phyloP scores from a whole-genome alignment of 2,329 filamentous ascomycete genomes.

The Nigrospora osmanthi region DNA sequence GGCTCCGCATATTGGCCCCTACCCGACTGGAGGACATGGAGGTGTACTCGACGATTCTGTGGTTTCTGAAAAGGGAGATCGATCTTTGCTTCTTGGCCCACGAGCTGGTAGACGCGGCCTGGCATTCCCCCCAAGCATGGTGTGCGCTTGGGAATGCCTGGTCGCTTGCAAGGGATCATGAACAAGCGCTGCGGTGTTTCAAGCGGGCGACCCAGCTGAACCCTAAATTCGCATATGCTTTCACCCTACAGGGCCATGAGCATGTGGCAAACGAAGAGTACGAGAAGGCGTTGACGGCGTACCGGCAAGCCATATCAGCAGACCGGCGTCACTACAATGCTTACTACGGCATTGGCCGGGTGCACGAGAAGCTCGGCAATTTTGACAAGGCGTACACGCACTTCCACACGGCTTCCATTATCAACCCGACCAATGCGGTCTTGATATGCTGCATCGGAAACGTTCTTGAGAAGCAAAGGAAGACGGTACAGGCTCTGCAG shows the following conservation, averaged over 20 bases:
- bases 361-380: slow-evolving; percentile 85
- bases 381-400: slow-evolving; percentile 88
- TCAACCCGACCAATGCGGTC: slow-evolving; percentile 92
- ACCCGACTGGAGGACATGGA: slow-evolving; percentile 92
- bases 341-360: slow-evolving; percentile 83
- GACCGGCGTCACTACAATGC: slow-evolving; percentile 93
- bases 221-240: slow-evolving; percentile 87
- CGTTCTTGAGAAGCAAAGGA: slow-evolving; percentile 81
- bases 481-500: slow-evolving; percentile 67
- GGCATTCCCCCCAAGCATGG: slow-evolving; percentile 91
- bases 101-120: slow-evolving; percentile 78
- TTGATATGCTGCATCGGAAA: slow-evolving; percentile 88
- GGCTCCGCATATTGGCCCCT: slow-evolving; percentile 71
- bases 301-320: slow-evolving; percentile 76
- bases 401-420: slow-evolving; percentile 77
- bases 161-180: slow-evolving; percentile 85
- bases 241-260: slow-evolving; percentile 92
- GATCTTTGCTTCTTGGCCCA: slow-evolving; percentile 89
- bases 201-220: slow-evolving; percentile 87
- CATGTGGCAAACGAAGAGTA: slow-evolving; percentile 95
- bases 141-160: slow-evolving; percentile 92
- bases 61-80: slow-evolving; percentile 89
- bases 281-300: slow-evolving; percentile 84
- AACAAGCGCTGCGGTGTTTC: slow-evolving; percentile 91
- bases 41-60: slow-evolving; percentile 96